Percentiles rank a stretch among this genome's conserved stretches.
Conservation (phyloP, 2,329 filamentous ascomycete genomes). For the Fusarium haematococcum region DNA sequence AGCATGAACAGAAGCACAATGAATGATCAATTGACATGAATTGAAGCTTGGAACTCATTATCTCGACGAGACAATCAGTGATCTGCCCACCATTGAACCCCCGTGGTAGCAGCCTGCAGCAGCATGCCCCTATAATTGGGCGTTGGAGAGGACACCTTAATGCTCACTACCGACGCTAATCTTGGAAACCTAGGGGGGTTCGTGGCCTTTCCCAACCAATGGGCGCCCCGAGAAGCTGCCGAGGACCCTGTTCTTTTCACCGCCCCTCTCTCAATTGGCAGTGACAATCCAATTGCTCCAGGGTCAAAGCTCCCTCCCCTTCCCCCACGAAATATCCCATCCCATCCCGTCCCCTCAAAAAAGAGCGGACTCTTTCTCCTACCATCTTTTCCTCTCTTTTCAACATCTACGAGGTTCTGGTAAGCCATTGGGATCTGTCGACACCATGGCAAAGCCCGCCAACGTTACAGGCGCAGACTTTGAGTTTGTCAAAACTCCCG, state of each 20-base stretch:
- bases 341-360: slow-evolving; percentile 17
- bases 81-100: neutral
- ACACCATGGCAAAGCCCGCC: slow-evolving; percentile 51
- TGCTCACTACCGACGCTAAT: slow-evolving; percentile 30
- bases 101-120: neutral
- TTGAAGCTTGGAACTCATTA: neutral
- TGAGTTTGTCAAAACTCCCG: slow-evolving; percentile 57
- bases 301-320: slow-evolving; percentile 30
- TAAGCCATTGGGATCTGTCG: slow-evolving; percentile 44
- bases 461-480: slow-evolving; percentile 52
- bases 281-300: neutral
- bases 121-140: slow-evolving; percentile 19
- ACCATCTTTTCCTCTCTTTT: slow-evolving; percentile 19
- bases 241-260: slow-evolving; percentile 29
- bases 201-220: slow-evolving; percentile 18
- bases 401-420: slow-evolving; percentile 32
- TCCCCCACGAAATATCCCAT: slow-evolving; percentile 36
- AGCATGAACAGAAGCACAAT: neutral
- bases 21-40: neutral
- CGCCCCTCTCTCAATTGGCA: slow-evolving; percentile 26
- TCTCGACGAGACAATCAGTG: neutral
- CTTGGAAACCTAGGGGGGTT: slow-evolving; percentile 15
- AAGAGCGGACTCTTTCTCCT: slow-evolving; percentile 32
- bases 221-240: neutral
- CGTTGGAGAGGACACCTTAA: slow-evolving; percentile 26